Evolutionary conservation across 805 yeast species (phyloP).

Genomic region (Ogataea saltuana): DNA sequence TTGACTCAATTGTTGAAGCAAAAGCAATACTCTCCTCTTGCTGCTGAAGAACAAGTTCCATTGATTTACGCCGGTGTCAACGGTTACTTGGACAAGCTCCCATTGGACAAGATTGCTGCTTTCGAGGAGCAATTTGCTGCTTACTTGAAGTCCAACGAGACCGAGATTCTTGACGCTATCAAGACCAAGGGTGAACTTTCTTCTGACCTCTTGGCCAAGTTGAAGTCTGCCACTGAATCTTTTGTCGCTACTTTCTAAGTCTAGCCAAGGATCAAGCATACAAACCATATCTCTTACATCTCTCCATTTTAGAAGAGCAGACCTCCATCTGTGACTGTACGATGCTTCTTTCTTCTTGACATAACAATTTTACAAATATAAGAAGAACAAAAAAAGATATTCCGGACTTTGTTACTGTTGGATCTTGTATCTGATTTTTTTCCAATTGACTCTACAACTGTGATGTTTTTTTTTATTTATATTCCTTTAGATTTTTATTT

Average conservation of each 20-base stretch:
- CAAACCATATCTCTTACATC: slow-evolving; percentile 8
- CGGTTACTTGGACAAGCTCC: slow-evolving; percentile 92
- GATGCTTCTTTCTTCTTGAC: slow-evolving; percentile 26
- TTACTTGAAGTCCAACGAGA: slow-evolving; percentile 87
- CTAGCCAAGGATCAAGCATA: slow-evolving; percentile 6
- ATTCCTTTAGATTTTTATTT: slow-evolving; percentile 19
- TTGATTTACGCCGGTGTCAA: slow-evolving; percentile 99
- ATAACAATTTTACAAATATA: slow-evolving; percentile 21
- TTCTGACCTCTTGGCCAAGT: slow-evolving; percentile 79
- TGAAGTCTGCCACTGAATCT: slow-evolving; percentile 89
- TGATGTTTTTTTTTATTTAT: slow-evolving; percentile 24
- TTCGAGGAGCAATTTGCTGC: slow-evolving; percentile 92
- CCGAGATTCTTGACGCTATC: slow-evolving; percentile 80
- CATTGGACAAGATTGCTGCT: slow-evolving; percentile 82
- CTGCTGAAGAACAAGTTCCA: slow-evolving; percentile 99
- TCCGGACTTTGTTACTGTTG: slow-evolving; percentile 18
- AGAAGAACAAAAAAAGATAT: slow-evolving; percentile 23
- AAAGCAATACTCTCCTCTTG: slow-evolving; percentile 93
- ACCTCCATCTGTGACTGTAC: slow-evolving; percentile 19
- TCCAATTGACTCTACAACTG: slow-evolving; percentile 11
- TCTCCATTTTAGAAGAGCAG: slow-evolving; percentile 21
- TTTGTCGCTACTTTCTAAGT: slow-evolving; percentile 85
- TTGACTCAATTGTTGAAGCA: slow-evolving; percentile 98
- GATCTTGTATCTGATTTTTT: slow-evolving; percentile 11
- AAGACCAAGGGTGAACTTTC: slow-evolving; percentile 88